Conservation (phyloP, 2,329 filamentous ascomycete genomes). For the Penicillium sp. region DNA sequence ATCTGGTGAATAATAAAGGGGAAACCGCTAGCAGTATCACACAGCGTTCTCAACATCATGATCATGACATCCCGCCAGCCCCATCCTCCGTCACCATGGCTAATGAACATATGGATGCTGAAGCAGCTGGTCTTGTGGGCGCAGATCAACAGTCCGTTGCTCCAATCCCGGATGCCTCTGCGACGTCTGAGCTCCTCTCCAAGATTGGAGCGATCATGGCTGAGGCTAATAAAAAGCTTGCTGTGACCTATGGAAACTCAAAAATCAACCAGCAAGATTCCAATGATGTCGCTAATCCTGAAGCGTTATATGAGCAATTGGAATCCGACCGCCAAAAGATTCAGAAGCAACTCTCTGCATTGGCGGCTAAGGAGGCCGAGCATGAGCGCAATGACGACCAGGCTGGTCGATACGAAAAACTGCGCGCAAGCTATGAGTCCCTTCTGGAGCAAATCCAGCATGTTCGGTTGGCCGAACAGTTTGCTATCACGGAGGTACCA, state of each 20-base stretch:
- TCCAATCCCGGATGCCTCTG: conserved; percentile 41
- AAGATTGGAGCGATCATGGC: conserved; percentile 61
- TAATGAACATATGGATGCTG: conserved; percentile 30
- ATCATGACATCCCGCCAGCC: conserved; percentile 57
- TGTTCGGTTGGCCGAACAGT: conserved; percentile 27
- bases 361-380: conserved; percentile 33
- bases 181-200: conserved; percentile 60
- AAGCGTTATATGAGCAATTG: conserved; percentile 35
- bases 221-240: conserved; percentile 63
- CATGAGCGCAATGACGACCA: conserved; percentile 31
- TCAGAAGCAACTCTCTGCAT: conserved; percentile 31
- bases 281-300: conserved; percentile 36
- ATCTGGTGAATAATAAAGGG: conserved; percentile 72
- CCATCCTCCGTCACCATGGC: conserved; percentile 56
- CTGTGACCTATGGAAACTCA: conserved; percentile 52
- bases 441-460: conserved; percentile 40
- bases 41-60: conserved; percentile 58
- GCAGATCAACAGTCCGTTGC: conserved; percentile 24
- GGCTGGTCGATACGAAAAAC: conserved; percentile 32
- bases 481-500: conserved; percentile 17
- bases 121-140: conserved; percentile 22
- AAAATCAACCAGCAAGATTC: conserved; percentile 50
- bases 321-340: conserved; percentile 40
- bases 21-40: conserved; percentile 79
- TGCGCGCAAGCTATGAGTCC: conserved; percentile 33